Evolutionary conservation across 2,329 filamentous ascomycete species (phyloP).

Genomic region (Colletotrichum scovillei): DNA sequence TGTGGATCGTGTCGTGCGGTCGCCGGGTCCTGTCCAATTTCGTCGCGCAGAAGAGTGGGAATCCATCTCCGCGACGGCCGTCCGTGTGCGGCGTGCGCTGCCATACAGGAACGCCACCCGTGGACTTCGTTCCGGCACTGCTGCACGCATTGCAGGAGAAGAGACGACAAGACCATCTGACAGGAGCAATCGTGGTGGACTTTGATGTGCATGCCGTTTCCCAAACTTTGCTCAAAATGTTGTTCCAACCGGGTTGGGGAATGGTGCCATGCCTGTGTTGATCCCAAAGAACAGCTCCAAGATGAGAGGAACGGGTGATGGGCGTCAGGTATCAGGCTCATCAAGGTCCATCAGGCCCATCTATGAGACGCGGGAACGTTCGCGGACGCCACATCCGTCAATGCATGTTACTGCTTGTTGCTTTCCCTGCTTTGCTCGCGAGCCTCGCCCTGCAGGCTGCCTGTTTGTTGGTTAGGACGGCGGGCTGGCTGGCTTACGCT

Average conservation of each 20-base stretch:
- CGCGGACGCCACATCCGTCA: conserved; percentile 13
- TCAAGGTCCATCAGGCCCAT: conserved; percentile 25
- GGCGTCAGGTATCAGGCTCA: conserved; percentile 30
- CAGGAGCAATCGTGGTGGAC: not conserved
- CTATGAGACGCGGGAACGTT: conserved; percentile 25
- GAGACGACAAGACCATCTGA: conserved; percentile 19
- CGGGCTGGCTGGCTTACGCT: not conserved
- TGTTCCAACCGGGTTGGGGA: not conserved
- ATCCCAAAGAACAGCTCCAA: conserved; percentile 18
- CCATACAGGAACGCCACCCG: not conserved
- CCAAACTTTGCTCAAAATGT: conserved; percentile 23
- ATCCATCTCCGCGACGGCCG: conserved; percentile 28
- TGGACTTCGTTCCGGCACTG: conserved; percentile 2
- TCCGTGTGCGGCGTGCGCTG: not conserved
- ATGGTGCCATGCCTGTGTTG: conserved; percentile 33
- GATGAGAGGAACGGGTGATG: conserved; percentile 36
- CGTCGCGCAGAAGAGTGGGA: conserved; percentile 17
- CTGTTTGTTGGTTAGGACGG: not conserved
- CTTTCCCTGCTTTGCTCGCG: not conserved
- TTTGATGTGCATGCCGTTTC: conserved; percentile 16
- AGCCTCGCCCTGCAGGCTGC: not conserved
- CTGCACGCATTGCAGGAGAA: not conserved
- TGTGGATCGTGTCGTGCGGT: conserved; percentile 23
- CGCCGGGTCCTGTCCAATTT: conserved; percentile 31
- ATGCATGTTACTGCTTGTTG: conserved; percentile 20